Base-by-base conservation (phyloP, 345 rosid genomes). In the Pseudoturritis turrita region DNA sequence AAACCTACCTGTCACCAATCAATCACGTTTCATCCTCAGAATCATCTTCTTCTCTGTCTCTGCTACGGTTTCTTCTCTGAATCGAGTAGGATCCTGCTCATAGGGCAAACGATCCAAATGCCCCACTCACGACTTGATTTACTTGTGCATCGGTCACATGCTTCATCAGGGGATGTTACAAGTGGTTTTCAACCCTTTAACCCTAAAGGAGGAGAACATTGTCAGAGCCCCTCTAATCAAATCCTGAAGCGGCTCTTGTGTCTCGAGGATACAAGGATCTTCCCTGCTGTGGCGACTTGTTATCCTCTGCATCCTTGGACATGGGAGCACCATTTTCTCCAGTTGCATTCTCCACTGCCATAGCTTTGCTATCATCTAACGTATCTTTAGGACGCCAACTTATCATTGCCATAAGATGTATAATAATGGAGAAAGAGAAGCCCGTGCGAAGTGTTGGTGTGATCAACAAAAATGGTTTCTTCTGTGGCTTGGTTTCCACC, bases 21-120 rank as follows among this genome's bases (percentile, higher is more conserved):
- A 90, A 44, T 98, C 99, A 57, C n/a, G n/a, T n/a, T n/a, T 95
- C 99, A 75, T 95, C 99, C 79, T 95, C 99, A 71, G 92, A 95
- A 83, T 95, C 99, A 82, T 95, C 99, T 80, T 95, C 98, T 82
- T 95, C 99, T 78, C 97, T 90, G 57, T 95, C 96, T 76, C 96
- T 78, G 72, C 99, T 98, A 96, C 84, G 92, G 62, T 80, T 96
- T 96, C 87, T 98, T 83, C 52, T 96, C 99, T 0, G 86, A 81
- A 71, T 92, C 98, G 71, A 86, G 92, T 62, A 62, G 99, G 99
- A 81, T 96, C 99, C 7, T 96, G 97, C 63, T 96, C 99, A 52
- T 96, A 96, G 74, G 92, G 99, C 82, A 96, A 77, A 51, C 99
- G 98, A 78, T 96, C 99, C 86, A 96, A 80, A 33, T n/a, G 99